Evolutionary conservation across 2,329 filamentous ascomycete species (phyloP), one percentile per base, ranked within the genome.

Genomic region (Penicillium sumatraense): DNA sequence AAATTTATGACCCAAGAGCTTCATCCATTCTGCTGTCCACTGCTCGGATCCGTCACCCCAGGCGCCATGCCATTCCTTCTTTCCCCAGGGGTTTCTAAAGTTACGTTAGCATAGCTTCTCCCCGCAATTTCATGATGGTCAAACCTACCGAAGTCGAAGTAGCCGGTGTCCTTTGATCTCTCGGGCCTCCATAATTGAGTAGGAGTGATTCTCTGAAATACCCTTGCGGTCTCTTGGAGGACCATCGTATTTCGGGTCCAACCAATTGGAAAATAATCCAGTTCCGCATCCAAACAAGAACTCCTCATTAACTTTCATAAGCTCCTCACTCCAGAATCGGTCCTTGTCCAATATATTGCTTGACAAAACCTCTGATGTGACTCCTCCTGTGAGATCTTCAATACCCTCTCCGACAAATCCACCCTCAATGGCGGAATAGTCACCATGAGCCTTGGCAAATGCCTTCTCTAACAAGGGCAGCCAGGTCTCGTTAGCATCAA

Each of bases 11-110:
- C 83, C 80, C 1, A 95, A 80, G 64, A 88, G 86, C 56, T 86
- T 75, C 74, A 93, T 86, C 84, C 88, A 91, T 62, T 92, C 87
- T 0, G 89, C 80, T 1, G 89, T 93, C 91, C 91, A 96, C 72
- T 93, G 87, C 65, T 90, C 89, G 6, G 88, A 91, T 0, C 91
- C 91, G 67, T 95, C 91, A 33, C 84, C 87, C 90, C 90, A 95
- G 1, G 89, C 80, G 1, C 91, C 91, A 26, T 84, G 89, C 90
- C 90, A 95, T 72, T 92, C 90, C 27, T 84, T 85, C 60, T 86
- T 86, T 1, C 90, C 91, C 90, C 90, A 95, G 0, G 91, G 91
- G 63, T 95, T 95, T 60, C 87, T 85, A 18, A 45, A 31, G 18
- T 5, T 27, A 31, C 48, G 47, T 70, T 10, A 69, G 63, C 44